These are phyloP conservation scores for Fraxinus pennsylvanica DNA, from an alignment of 257 asterid genomes.

Conservation along the genomic window DNA sequence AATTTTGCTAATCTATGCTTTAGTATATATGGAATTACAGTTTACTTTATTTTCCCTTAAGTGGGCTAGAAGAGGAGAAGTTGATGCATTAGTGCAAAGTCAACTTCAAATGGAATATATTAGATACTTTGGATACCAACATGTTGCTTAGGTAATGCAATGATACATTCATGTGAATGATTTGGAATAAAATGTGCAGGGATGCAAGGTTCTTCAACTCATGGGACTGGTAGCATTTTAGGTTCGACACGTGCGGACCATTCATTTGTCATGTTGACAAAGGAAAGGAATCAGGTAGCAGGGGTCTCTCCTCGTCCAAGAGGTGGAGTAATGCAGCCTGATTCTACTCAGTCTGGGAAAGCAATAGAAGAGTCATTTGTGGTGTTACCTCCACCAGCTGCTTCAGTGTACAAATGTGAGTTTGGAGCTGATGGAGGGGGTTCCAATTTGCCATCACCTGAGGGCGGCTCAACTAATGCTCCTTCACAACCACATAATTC, in stretches of 20 bases:
- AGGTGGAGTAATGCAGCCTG: slow-evolving; percentile 57
- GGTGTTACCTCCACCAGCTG: slow-evolving; percentile 97
- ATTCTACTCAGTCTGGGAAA: slow-evolving; percentile 66
- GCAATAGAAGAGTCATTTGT: slow-evolving; percentile 95
- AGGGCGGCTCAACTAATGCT: slow-evolving; percentile 48
- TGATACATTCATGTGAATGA: slow-evolving; percentile 22
- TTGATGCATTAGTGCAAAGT: background rate
- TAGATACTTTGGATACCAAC: background rate
- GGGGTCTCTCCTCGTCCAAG: slow-evolving; percentile 77
- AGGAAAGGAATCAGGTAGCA: slow-evolving; percentile 68
- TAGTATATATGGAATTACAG: background rate
- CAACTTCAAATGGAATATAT: background rate
- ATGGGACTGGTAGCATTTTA: slow-evolving; percentile 58
- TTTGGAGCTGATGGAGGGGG: slow-evolving; percentile 71
- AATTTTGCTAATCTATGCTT: no score
- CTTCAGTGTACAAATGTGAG: slow-evolving; percentile 85
- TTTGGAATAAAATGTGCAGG: slow-evolving; percentile 48
- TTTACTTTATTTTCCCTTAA: slow-evolving; percentile 7
- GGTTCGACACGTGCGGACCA: slow-evolving; percentile 82
- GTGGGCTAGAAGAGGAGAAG: background rate
- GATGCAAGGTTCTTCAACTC: slow-evolving; percentile 72
- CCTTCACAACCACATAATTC: slow-evolving; percentile 68
- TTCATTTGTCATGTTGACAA: slow-evolving; percentile 82
- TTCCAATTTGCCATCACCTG: slow-evolving; percentile 54
- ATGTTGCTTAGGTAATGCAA: background rate